Evolutionary conservation across 2,329 filamentous ascomycete species (phyloP).

Genomic region (Monosporascus sp.): DNA sequence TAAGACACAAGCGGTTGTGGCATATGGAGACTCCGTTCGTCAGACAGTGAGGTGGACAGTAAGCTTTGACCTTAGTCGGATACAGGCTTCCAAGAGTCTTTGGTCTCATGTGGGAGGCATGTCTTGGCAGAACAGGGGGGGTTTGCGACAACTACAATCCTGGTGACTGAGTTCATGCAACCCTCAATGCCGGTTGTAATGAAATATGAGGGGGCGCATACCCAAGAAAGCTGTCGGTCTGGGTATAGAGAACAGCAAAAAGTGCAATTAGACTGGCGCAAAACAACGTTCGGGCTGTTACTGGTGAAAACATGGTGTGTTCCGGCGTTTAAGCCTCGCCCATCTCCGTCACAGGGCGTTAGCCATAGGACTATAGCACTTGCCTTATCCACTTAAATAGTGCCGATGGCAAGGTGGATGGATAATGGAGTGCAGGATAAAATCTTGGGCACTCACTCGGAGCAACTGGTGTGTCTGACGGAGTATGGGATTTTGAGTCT

Average conservation of each 20-base stretch:
- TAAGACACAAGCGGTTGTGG: neutral
- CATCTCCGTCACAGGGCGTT: neutral
- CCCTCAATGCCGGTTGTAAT: neutral
- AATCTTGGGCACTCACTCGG: too few species aligned
- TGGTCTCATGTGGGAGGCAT: too few species aligned
- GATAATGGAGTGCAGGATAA: neutral
- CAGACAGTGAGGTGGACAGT: neutral
- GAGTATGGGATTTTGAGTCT: neutral
- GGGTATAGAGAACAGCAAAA: slow-evolving; percentile 1
- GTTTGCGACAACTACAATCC: neutral
- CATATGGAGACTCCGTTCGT: neutral
- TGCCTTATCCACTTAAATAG: neutral
- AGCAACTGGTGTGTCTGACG: neutral
- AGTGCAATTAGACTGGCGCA: slow-evolving; percentile 1
- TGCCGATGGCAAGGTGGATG: neutral
- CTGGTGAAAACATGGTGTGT: neutral
- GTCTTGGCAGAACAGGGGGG: neutral
- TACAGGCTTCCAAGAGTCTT: neutral
- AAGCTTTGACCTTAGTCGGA: neutral
- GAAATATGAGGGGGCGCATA: neutral
- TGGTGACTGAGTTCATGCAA: neutral
- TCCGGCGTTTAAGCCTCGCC: neutral
- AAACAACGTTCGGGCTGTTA: neutral
- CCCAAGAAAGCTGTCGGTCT: neutral
- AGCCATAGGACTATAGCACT: neutral